Conservation (phyloP, 768 basidiomycete genomes). For the Mycena polygramma region DNA sequence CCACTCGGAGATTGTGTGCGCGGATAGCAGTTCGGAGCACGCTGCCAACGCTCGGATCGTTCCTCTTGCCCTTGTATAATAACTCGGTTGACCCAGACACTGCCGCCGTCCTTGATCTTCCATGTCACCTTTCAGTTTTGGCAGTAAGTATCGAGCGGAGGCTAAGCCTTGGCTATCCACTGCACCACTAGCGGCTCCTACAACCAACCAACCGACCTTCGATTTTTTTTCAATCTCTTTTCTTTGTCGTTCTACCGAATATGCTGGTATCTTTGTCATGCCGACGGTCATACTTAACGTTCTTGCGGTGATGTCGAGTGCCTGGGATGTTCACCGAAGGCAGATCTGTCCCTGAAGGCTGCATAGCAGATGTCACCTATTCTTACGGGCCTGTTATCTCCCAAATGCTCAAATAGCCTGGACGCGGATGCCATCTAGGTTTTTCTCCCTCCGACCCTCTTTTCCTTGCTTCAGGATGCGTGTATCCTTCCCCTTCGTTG, state of each 20-base stretch:
- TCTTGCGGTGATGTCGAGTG: conserved; percentile 18
- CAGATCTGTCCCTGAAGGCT: conserved; percentile 30
- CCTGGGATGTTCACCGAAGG: conserved; percentile 29
- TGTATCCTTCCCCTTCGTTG: conserved; percentile 29
- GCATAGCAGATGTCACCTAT: conserved; percentile 31
- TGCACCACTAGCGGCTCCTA: neutral
- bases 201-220: neutral
- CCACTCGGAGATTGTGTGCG: conserved; percentile 19
- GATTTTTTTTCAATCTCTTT: neutral
- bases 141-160: neutral
- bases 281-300: conserved; percentile 10
- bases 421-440: conserved; percentile 7
- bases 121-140: conserved; percentile 2
- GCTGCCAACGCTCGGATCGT: conserved; percentile 17
- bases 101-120: conserved; percentile 31
- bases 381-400: conserved; percentile 26
- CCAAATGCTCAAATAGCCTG: conserved; percentile 23
- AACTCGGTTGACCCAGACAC: conserved; percentile 11
- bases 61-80: neutral
- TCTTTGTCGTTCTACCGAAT: conserved; percentile 1
- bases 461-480: conserved; percentile 44
- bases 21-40: conserved; percentile 9
- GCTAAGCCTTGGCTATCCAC: neutral
- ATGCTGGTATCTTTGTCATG: conserved; percentile 1
- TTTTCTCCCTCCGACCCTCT: conserved; percentile 16